Evolutionary conservation across 164 flowering plant species (phyloP), one percentile per base, ranked within the genome.

Genomic region (Amborella trichopoda): DNA sequence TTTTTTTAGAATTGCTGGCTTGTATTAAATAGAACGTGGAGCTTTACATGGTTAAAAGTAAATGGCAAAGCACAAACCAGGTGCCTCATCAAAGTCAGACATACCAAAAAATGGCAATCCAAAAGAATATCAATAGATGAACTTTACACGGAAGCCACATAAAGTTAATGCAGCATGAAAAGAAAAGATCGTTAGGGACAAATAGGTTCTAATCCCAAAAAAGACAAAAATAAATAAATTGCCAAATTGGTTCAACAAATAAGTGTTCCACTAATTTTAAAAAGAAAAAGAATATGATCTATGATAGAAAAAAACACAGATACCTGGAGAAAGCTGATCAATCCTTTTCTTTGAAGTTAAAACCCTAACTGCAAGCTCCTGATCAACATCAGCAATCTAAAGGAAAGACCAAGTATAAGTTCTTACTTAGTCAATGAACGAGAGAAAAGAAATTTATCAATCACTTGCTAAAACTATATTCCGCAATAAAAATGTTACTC

Each of bases 311-410:
- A 6, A 5, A 1, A 32, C 36, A 51, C 34, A 24, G 60, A 48
- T 57, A 82, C 98, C 95, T 41, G 99, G 94, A 39, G 86, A 69
- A 64, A 82, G 84, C 57, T 73, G 71, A 53, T 59, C 28, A 23
- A 19, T 55, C 71, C 99, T 80, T 52, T 72, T 80, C 6, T 64
- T 78, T 19, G 96, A 91, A 55, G 93, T 87, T 56, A 91, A 63
- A 44, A 83, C 69, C 63, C 54, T 73, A 51, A 91, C 73, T 13
- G 94, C 99, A 53, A 84, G 80, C 25, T 57, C 60, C 65, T 76
- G 79, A 56, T 67, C 68, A 36, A 84, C 53, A 43, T 91, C 96
- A 56, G 95, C 81, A 73, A 91, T 73, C 99, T 91, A 64, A 49
- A 19, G 39, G 38, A 32, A 62, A 47, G 34, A 53, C 3, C 32